Conservation (phyloP, 768 basidiomycete genomes). For the Rhizopogon vulgaris region DNA sequence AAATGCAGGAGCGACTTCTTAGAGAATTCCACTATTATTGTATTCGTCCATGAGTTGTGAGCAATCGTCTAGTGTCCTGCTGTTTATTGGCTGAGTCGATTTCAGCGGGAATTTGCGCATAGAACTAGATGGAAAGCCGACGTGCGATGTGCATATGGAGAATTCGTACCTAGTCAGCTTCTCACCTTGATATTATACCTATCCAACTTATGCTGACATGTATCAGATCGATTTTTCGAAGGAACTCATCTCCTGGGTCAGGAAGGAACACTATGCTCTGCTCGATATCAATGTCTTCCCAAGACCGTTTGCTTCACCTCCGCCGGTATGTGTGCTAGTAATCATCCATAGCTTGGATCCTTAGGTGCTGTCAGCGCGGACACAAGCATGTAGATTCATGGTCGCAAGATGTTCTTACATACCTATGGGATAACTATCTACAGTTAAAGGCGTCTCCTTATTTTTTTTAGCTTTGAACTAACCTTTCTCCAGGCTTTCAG, state of each 20-base stretch:
- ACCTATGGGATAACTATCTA: constrained; percentile 96
- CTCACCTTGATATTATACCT: neutral
- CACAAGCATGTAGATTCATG: constrained; percentile 1
- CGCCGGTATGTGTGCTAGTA: neutral
- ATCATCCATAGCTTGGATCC: neutral
- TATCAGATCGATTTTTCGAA: constrained; percentile 83
- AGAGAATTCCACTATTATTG: constrained; percentile 66
- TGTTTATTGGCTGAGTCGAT: neutral
- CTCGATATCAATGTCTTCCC: constrained; percentile 85
- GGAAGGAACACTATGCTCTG: constrained; percentile 57
- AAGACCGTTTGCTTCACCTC: constrained; percentile 38
- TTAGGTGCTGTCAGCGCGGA: neutral
- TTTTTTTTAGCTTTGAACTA: neutral
- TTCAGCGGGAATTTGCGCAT: constrained; percentile 81
- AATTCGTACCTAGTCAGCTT: constrained; percentile 73
- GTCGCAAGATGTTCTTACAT: constrained; percentile 56
- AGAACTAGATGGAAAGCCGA: constrained; percentile 68
- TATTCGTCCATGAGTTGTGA: constrained; percentile 95
- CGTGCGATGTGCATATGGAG: constrained; percentile 71
- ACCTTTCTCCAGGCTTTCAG: constrained; percentile 51
- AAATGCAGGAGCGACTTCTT: constrained; percentile 65
- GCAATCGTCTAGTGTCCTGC: constrained; percentile 20
- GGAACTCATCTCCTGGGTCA: constrained; percentile 73
- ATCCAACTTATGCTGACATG: constrained; percentile 2
- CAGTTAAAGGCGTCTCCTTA: constrained; percentile 48